Evolutionary conservation across 345 rosid species (phyloP).

Genomic region (Salix brachista): DNA sequence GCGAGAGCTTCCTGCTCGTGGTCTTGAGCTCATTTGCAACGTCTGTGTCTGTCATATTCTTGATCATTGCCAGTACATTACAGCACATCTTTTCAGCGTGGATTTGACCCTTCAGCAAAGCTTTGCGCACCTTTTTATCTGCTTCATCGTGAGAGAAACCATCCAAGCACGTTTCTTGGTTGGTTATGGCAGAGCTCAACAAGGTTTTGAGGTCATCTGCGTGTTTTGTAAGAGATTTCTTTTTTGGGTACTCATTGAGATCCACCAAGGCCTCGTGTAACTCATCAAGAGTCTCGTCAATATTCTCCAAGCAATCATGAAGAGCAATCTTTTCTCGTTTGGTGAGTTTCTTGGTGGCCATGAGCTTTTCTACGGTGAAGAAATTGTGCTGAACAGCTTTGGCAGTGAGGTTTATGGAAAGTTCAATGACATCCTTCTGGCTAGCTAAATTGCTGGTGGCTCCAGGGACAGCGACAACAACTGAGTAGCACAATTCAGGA

Average conservation of each 20-base stretch:
- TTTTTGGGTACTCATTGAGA: conserved; percentile 53
- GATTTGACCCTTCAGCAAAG: conserved; percentile 32
- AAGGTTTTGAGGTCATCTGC: conserved; percentile 80
- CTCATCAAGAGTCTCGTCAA: conserved; percentile 83
- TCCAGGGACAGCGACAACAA: conserved; percentile 41
- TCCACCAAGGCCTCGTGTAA: conserved; percentile 51
- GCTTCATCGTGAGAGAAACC: conserved; percentile 65
- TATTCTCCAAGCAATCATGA: conserved; percentile 82
- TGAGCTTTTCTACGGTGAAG: conserved; percentile 28
- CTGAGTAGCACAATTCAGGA: conserved; percentile 71
- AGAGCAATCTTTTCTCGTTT: conserved; percentile 65
- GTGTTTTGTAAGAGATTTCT: conserved; percentile 57
- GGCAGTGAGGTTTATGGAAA: conserved; percentile 28
- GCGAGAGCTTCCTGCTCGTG: conserved; percentile 41
- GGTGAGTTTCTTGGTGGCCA: conserved; percentile 25
- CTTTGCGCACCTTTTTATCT: conserved; percentile 44
- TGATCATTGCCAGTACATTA: conserved; percentile 59
- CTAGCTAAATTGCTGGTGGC: conserved; percentile 21
- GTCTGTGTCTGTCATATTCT: conserved; percentile 62
- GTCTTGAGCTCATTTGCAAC: conserved; percentile 35
- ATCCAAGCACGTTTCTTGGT: conserved; percentile 82
- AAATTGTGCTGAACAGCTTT: conserved; percentile 26
- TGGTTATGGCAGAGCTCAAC: conserved; percentile 83
- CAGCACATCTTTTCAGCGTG: conserved; percentile 61
- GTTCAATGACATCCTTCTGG: conserved; percentile 35